Base-by-base conservation (phyloP, 2,329 filamentous ascomycete species). In the Pseudogymnoascus sp. region DNA sequence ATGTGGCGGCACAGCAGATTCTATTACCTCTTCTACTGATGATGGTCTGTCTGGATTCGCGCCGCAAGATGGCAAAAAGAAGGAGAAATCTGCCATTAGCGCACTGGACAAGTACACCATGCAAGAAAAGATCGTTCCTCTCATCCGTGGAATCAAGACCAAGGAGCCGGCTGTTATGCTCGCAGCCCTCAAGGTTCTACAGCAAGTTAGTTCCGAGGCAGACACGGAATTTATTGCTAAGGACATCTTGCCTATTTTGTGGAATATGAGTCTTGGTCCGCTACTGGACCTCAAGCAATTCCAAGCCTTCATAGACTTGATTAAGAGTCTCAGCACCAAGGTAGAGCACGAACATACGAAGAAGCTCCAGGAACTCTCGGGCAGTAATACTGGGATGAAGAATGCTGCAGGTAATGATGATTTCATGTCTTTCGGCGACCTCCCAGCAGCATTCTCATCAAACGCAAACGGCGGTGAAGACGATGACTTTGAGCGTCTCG, bases 141-240 rank as follows among this genome's bases (percentile, higher is more conserved):
- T 97, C 4, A 80, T 99, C 63, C 91, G 90, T 70, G 91, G 81
- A 1, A 97, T 99, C 76, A 97, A 96, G 75, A 99, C 94, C 0
- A 97, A 96, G 71, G 94, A 99, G 72, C 94, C 94, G 0, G 92
- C 91, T 6, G 94, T 99, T 8, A 97, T 97, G 90, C 89, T 97
- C 79, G 92, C 93, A 5, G 88, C 91, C 0, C 78, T 97, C 34
- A 87, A 87, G 61, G 91, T 97, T 1, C 85, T 97, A 65, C 84
- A 83, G 58, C 88, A 96, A 57, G 87, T 99, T 28, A 91, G 91
- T 7, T 83, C 84, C 58, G 81, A 88, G 18, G 92, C 89, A 4
- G 94, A 97, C 70, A 83, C 87, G 2, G 94, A 97, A 47, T 97
- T 96, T 70, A 83, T 97, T 20, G 94, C 94, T 11, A 86, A 94